Evolutionary conservation across 371 early-diverging fungal species (phyloP).

Genomic region (Mortierella sp.): DNA sequence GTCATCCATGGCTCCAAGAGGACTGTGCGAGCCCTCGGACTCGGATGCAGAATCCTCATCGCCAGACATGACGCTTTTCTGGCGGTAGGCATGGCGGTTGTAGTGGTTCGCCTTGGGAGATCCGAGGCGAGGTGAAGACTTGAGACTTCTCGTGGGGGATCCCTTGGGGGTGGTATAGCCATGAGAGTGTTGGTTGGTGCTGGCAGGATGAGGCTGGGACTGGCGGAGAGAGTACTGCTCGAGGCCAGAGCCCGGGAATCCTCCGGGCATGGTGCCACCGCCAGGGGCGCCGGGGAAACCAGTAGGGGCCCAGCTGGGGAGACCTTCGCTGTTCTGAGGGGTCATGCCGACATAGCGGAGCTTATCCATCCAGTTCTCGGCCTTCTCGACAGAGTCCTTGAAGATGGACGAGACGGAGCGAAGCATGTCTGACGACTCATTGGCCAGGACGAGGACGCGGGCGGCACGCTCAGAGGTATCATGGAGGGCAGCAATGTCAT

Average conservation of each 20-base stretch:
- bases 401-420: conserved; percentile 85
- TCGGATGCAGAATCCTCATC: conserved; percentile 54
- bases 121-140: conserved; percentile 47
- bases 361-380: conserved; percentile 81
- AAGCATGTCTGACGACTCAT: conserved; percentile 88
- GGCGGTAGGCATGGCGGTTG: conserved; percentile 52
- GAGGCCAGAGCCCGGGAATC: conserved; percentile 42
- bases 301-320: conserved; percentile 58
- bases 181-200: conserved; percentile 21
- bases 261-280: conserved; percentile 46
- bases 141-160: conserved; percentile 48
- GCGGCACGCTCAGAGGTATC: conserved; percentile 71
- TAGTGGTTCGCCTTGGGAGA: conserved; percentile 29
- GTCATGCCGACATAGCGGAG: conserved; percentile 67
- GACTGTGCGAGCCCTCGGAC: conserved; percentile 26
- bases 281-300: conserved; percentile 38
- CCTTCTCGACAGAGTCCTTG: conserved; percentile 82
- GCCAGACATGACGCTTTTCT: conserved; percentile 44
- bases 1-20: conserved; percentile 48
- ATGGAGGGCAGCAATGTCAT: conserved; percentile 65
- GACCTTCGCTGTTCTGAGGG: conserved; percentile 53
- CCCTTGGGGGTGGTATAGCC: conserved; percentile 39
- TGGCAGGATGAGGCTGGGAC: conserved; percentile 28
- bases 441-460: conserved; percentile 80
- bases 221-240: conserved; percentile 55